Base-by-base conservation (phyloP, 202 grass and related monocot genomes). In the Eragrostis tef region DNA sequence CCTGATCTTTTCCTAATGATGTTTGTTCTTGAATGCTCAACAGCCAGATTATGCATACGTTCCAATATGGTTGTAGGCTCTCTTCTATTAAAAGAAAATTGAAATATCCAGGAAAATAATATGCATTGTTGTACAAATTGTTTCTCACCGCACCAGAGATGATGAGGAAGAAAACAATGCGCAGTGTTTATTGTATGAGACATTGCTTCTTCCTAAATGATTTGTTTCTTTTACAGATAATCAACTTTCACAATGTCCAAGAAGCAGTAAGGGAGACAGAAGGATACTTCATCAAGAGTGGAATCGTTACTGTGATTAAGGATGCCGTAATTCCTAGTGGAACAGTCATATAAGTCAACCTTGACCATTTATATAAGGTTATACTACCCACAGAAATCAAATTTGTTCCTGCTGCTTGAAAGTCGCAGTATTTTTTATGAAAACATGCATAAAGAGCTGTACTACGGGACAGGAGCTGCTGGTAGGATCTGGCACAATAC, bases 221-320 rank as follows among this genome's bases (percentile, higher is more conserved):
- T 72, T 49, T 79, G 64, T 47, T 88, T 44, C 75, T 86, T 54
- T 59, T 78, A 9, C 87, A 99, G 93, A 99, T 99, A 68, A 88
- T 93, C 64, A 96, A 99, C 57, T 58, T 73, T 12, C 89, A 96
- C 25, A 87, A 86, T 46, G 83, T 99, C 16, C 93, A 93, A 88
- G 96, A 99, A 83, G 87, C 96, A 11, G 88, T 93, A 22, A 99
- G 93, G 78, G 96, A 99, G 77, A 92, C 90, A 1, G 93, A 99
- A 64, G 96, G 96, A 25, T 99, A 93, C 65, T 99, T 99, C 12
- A 99, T 99, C 79, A 99, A 99, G 74, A 93, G 93, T 17, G 93
- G 96, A 21, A 99, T 96, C 22, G 96, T 96, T 50, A 96, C 93
- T 0, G 78, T 99, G 54, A 96, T 99, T 25, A 96, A 99, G 79